Conservation (phyloP, 1,284 basidiomycete genomes). For the Cryptococcus wingfieldii region DNA sequence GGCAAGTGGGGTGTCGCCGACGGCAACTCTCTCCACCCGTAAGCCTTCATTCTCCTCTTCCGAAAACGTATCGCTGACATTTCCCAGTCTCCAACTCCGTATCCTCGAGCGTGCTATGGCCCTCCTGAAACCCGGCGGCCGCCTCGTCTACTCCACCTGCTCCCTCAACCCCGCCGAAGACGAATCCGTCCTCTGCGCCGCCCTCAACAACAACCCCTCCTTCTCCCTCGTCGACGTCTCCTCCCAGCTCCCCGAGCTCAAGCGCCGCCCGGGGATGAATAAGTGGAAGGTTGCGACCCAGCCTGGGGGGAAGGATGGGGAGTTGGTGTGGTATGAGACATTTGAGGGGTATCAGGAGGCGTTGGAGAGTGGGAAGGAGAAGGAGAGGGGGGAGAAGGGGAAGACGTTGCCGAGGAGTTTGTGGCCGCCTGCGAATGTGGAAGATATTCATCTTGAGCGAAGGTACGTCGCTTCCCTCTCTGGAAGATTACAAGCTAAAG, state of each 20-base stretch:
- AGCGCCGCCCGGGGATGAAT: slow-evolving; percentile 68
- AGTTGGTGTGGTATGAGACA: slow-evolving; percentile 34
- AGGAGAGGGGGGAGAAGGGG: slow-evolving; percentile 43
- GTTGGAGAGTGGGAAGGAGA: slow-evolving; percentile 25
- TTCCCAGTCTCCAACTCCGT: slow-evolving; percentile 73
- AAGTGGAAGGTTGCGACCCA: slow-evolving; percentile 63
- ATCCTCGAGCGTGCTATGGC: slow-evolving; percentile 90
- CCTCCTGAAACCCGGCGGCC: slow-evolving; percentile 77
- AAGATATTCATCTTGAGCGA: slow-evolving; percentile 60
- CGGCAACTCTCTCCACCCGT: slow-evolving; percentile 87
- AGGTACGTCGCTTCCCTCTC: slow-evolving; percentile 57
- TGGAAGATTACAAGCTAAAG: neutral
- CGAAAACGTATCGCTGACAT: neutral
- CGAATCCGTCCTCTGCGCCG: slow-evolving; percentile 90
- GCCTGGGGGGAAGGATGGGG: slow-evolving; percentile 14
- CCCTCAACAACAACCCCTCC: slow-evolving; percentile 65
- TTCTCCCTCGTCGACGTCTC: slow-evolving; percentile 81
- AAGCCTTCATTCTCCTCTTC: slow-evolving; percentile 30
- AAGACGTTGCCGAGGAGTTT: slow-evolving; percentile 61
- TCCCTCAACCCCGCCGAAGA: slow-evolving; percentile 97
- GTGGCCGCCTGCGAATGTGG: slow-evolving; percentile 71
- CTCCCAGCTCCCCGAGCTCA: slow-evolving; percentile 63
- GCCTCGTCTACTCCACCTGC: slow-evolving; percentile 97
- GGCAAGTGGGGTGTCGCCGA: slow-evolving; percentile 83
- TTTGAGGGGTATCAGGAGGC: slow-evolving; percentile 31